phyloP scores from a whole-genome alignment of 441 rosid genomes.

The Populus tomentosa region DNA sequence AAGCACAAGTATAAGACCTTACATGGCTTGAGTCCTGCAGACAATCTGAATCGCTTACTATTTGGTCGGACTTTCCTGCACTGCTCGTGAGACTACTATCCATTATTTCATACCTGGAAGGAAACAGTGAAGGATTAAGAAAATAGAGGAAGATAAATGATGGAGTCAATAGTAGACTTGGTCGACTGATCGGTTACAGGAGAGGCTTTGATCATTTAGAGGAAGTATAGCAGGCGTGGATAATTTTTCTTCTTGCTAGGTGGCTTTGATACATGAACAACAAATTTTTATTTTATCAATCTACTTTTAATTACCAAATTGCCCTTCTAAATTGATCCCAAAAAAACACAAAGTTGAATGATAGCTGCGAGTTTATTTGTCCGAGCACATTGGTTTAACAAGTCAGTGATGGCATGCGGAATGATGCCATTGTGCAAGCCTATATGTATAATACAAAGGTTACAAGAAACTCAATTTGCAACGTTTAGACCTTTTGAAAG shows the following conservation, averaged over 20 bases:
- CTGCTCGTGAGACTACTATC: slow-evolving; percentile 11
- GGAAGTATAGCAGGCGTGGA: slow-evolving; percentile 1
- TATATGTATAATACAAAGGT: neutral
- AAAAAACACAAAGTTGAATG: neutral
- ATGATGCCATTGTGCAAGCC: neutral
- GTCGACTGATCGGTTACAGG: slow-evolving; percentile 25
- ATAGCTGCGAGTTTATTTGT: neutral
- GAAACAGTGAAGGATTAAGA: neutral
- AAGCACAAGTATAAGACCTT: slow-evolving; percentile 47
- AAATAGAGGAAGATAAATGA: neutral
- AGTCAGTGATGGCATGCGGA: neutral
- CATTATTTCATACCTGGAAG: slow-evolving; percentile 12
- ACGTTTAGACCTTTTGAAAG: neutral
- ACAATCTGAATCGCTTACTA: slow-evolving; percentile 19
- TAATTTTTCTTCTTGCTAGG: neutral
- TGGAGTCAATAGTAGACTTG: neutral
- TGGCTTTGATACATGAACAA: neutral
- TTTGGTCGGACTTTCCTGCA: slow-evolving; percentile 13
- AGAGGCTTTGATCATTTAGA: slow-evolving; percentile 1
- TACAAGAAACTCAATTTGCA: neutral
- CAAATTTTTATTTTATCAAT: neutral
- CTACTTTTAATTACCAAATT: neutral
- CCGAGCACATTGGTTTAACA: neutral
- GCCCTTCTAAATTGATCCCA: neutral
- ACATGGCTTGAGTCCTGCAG: neutral